Evolutionary conservation across 129 eudicot genomes (phyloP), one percentile per base, ranked within the genome.

Genomic region (Chrysanthemum lavandulifolium): DNA sequence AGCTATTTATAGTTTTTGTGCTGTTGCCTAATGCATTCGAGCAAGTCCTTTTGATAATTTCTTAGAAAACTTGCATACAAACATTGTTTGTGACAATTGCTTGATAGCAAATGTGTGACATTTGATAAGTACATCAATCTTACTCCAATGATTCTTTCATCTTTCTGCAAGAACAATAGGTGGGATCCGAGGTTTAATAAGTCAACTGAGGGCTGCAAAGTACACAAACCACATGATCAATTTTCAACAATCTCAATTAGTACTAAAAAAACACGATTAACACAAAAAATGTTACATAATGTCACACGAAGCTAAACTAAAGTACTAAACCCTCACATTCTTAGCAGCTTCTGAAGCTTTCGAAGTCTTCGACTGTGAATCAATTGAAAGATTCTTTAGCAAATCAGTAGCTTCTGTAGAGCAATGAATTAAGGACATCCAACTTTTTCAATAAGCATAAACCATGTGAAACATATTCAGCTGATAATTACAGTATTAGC

Each of bases 131-230:
- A 72, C 79, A 5, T 87, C 92, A 74, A 71, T 80, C 81, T 89
- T 85, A 47, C 33, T 89, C 95, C 98, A 96, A 92, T 65, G 98
- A 90, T 73, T 89, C 98, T 79, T 92, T 89, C 72, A 92, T 95
- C 76, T 87, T 92, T 80, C 98, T 92, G 82, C 62, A 58, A 68
- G 45, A 40, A 40, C 45, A 40, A 40, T 40, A 40, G 45, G 45
- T 40, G 45, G 45, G 45, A 6, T 40, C 45, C 45, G 7, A 40
- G 45, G 9, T 40, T 40, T 40, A 40, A 40, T 6, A 6, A 6
- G 45, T 40, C 45, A 40, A 40, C 45, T 40, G 45, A 40, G 45
- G 9, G 9, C 9, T 6, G 45, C 45, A 40, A 40, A 40, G 45
- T 40, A 40, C 45, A 40, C 45, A 6, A 40, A 40, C 10, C 10